Evolutionary conservation across 257 asterid species (phyloP), one percentile per base, ranked within the genome.

Genomic region (Lycium ferocissimum): DNA sequence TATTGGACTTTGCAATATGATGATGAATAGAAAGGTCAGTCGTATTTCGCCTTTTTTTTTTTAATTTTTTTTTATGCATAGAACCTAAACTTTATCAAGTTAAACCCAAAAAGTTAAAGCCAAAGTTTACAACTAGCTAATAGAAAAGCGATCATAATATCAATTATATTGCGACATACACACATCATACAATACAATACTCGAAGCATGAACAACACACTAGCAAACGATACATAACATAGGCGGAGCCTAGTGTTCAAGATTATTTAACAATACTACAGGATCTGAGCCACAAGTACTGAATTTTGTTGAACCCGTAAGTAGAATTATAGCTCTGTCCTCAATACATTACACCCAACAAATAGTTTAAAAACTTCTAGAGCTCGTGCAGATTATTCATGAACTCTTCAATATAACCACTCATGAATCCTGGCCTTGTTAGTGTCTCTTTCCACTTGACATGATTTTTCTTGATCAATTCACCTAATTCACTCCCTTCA

Each of bases 401-500:
- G 84, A 96, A 94, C 54, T 62, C 82, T 35, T 94, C 94, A 6
- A 91, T 79, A 37, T 91, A 96, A 80, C 85, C 84, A 20, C 85
- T 91, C 91, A 88, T 88, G 78, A 84, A 95, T 12, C 89, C 91
- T 0, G 88, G 86, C 13, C 67, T 81, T 2, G 83, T 51, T 54
- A 94, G 69, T 35, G 82, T 86, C 54, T 89, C 85, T 90, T 83
- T 93, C 97, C 96, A 96, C 80, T 82, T 86, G 0, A 82, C 87
- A 83, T 94, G 97, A 54, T 95, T 95, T 82, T 18, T 12, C 88
- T 78, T 91, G 71, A 92, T 86, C 86, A 87, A 1, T 7, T 57
- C 76, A 33, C 93, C 94, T 75, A 92, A 83, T 80, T 91, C 86
- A 71, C 96, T 90, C 13, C 86, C 93, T 73, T 70, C 86, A 67